phyloP scores from a whole-genome alignment of 345 rosid species.

The Boechera divaricarpa region DNA sequence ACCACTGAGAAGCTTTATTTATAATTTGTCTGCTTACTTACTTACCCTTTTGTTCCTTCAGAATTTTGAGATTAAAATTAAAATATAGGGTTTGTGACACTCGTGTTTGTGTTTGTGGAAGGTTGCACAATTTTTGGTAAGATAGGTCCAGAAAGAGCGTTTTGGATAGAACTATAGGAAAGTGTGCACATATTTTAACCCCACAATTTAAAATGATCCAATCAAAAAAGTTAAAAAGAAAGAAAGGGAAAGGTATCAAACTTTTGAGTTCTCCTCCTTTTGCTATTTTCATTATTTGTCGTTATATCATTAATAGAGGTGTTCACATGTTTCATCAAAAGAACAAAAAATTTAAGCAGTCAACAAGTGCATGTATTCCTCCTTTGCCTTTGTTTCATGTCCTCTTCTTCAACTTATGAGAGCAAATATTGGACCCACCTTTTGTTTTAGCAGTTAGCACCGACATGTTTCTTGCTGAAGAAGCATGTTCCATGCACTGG shows the following conservation, averaged over 20 bases:
- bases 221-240: conserved; percentile 2
- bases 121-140: conserved; percentile 23
- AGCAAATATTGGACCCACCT: conserved; percentile 12
- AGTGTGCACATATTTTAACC: not conserved
- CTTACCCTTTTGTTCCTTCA: not conserved
- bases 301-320: conserved; percentile 18
- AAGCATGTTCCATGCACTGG: conserved; percentile 21
- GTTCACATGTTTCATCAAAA: conserved; percentile 27
- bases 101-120: conserved; percentile 17
- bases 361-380: conserved; percentile 1
- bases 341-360: not conserved
- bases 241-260: conserved; percentile 32
- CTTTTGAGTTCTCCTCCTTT: conserved; percentile 18
- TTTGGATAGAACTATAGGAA: conserved; percentile 9
- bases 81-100: conserved; percentile 27
- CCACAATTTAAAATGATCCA: conserved; percentile 19
- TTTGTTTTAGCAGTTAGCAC: conserved; percentile 26
- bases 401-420: conserved; percentile 4
- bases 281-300: conserved; percentile 25
- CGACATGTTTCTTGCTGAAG: conserved; percentile 41
- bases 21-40: not conserved
- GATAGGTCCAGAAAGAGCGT: conserved; percentile 25
- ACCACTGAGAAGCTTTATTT: too few species aligned
- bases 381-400: conserved; percentile 26
- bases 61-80: not conserved